These are phyloP conservation scores for Apodospora peruviana DNA, from an alignment of 495 filamentous ascomycete genomes.

Conservation along the genomic window DNA sequence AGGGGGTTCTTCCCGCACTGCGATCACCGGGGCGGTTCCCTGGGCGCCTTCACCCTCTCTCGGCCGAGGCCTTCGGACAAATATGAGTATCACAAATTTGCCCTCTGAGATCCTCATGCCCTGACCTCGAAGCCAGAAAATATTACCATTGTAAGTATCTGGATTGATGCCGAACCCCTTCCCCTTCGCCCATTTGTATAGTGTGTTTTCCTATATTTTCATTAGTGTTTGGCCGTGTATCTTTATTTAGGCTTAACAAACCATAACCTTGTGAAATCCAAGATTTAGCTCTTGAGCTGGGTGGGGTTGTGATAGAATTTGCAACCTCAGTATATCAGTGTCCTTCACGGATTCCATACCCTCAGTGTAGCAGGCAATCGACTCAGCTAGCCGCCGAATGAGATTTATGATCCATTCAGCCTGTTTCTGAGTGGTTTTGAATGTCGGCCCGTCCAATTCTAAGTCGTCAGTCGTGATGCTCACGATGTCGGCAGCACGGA, in stretches of 20 bases:
- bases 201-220: not conserved
- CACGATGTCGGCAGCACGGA: conserved; percentile 5
- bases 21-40: conserved; percentile 1
- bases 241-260: conserved; percentile 4
- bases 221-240: conserved; percentile 1
- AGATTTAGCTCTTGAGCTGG: conserved; percentile 3
- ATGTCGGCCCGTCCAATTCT: conserved; percentile 1
- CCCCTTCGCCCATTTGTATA: conserved; percentile 3
- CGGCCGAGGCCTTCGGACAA: conserved; percentile 7
- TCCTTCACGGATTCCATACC: no score
- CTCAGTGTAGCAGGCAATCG: no score
- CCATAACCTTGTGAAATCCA: conserved; percentile 5
- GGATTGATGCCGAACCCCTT: conserved; percentile 3
- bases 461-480: not conserved
- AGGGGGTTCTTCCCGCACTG: conserved; percentile 2
- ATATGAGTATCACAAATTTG: conserved; percentile 7
- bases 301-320: not conserved
- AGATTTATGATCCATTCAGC: conserved; percentile 2
- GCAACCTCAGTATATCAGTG: no score
- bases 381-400: no score
- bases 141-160: not conserved
- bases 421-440: not conserved
- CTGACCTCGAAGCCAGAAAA: conserved; percentile 7
- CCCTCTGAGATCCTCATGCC: not conserved
- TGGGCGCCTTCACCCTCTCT: conserved; percentile 3